These are phyloP conservation scores for Capronia americana DNA, from an alignment of 2,329 filamentous ascomycete species.

Conservation along the genomic window DNA sequence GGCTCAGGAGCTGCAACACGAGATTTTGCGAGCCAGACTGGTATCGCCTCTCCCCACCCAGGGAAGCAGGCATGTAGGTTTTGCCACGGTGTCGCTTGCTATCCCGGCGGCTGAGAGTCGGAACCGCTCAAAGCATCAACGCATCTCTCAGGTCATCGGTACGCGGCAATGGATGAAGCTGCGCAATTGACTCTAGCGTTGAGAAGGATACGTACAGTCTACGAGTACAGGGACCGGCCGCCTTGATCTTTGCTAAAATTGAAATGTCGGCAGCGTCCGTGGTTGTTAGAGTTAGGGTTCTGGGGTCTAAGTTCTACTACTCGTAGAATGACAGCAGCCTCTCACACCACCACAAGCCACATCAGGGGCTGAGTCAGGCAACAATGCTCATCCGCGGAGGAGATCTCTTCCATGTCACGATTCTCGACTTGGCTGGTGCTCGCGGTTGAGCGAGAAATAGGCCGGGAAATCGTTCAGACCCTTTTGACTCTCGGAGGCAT, in stretches of 20 bases:
- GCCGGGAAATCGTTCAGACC: background rate
- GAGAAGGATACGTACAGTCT: background rate
- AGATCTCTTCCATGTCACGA: background rate
- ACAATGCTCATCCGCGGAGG: background rate
- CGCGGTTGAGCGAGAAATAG: background rate
- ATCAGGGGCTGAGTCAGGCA: background rate
- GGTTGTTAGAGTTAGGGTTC: background rate
- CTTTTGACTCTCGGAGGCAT: background rate
- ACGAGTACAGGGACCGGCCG: background rate
- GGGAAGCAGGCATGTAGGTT: background rate
- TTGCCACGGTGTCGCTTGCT: background rate
- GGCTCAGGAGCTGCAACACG: no score
- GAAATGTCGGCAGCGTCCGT: background rate
- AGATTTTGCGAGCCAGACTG: no score
- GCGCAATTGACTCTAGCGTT: background rate
- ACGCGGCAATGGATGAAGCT: background rate
- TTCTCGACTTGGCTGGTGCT: background rate
- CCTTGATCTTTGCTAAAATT: background rate
- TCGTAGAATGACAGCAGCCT: background rate
- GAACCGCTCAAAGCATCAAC: background rate
- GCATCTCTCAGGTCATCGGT: background rate
- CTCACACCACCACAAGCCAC: conserved; percentile 1
- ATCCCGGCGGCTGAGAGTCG: background rate
- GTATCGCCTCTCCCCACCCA: no score
- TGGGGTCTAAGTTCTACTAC: background rate